These are phyloP conservation scores for Micractinium sp. DNA, from an alignment of 139 green algal species.

Conservation along the genomic window DNA sequence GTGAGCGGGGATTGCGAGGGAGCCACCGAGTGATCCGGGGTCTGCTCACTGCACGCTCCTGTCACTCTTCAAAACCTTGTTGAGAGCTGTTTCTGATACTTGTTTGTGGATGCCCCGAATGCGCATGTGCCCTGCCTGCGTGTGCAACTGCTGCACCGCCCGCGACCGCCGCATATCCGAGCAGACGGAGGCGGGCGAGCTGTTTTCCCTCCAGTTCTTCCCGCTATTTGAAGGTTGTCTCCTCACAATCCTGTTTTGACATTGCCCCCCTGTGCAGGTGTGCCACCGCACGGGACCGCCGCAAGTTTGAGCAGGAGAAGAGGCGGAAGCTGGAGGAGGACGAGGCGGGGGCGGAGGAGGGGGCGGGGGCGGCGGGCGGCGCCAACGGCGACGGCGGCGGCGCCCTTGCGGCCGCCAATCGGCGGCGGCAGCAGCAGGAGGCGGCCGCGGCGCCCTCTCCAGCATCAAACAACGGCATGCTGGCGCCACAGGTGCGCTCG, in stretches of 20 bases:
- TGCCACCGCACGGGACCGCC: constrained; percentile 21
- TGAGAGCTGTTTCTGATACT: no score
- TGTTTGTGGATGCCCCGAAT: no score
- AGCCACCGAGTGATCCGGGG: no score
- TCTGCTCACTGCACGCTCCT: no score
- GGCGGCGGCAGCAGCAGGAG: not conserved
- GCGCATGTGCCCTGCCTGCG: no score
- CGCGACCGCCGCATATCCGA: no score
- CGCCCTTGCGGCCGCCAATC: not conserved
- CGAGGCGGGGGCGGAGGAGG: not conserved
- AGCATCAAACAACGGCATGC: not conserved
- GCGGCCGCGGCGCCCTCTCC: not conserved
- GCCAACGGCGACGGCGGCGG: not conserved
- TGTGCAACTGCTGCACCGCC: no score
- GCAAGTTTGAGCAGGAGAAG: constrained; percentile 26
- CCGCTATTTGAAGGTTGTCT: not conserved
- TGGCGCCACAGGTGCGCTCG: constrained; percentile 23
- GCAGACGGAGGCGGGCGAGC: no score
- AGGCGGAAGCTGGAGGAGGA: not conserved
- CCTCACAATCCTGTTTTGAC: no score
- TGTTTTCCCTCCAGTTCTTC: not conserved
- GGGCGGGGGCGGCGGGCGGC: not conserved
- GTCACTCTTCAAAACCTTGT: no score
- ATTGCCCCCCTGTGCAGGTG: not conserved
- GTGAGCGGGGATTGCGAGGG: no score